Conservation (phyloP, 371 early-diverging fungal genomes). For the Zopfochytrium polystomum region DNA sequence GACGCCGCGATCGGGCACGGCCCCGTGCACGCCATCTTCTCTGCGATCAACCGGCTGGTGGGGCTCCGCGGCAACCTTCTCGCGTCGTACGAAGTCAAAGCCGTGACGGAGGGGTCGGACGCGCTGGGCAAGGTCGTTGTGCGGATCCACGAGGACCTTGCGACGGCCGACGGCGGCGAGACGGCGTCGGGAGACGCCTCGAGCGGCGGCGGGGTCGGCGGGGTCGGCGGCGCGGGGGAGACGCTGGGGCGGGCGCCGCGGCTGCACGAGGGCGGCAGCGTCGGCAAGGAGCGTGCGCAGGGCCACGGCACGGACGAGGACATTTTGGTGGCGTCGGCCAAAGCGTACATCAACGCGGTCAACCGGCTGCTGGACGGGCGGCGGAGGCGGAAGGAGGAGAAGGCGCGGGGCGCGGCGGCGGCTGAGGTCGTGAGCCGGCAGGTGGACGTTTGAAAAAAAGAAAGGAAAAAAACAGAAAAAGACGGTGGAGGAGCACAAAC, state of each 20-base stretch:
- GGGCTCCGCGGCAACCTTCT: constrained; percentile 57
- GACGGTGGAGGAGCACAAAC: no score
- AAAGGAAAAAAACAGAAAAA: no score
- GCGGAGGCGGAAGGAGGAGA: constrained; percentile 9
- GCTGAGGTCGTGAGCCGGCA: no score
- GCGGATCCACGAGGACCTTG: constrained; percentile 51
- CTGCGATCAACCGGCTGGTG: constrained; percentile 75
- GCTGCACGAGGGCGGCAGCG: background rate
- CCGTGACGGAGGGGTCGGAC: constrained; percentile 82
- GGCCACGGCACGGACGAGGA: constrained; percentile 79
- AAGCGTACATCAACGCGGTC: constrained; percentile 80
- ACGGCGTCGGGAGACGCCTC: constrained; percentile 5
- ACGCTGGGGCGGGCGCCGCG: background rate
- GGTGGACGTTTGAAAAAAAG: no score
- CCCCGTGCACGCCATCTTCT: constrained; percentile 82
- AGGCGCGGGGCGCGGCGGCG: constrained; percentile 1
- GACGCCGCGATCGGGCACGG: constrained; percentile 82
- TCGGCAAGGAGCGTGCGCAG: constrained; percentile 41
- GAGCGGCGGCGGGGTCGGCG: no score
- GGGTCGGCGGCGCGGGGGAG: background rate
- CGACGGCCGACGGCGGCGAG: constrained; percentile 10
- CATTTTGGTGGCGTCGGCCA: constrained; percentile 78
- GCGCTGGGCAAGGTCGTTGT: constrained; percentile 82
- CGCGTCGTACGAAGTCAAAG: constrained; percentile 75
- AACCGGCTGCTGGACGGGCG: constrained; percentile 59